phyloP scores from a whole-genome alignment of 23 red algal genomes.

The Gracilariopsis chorda region DNA sequence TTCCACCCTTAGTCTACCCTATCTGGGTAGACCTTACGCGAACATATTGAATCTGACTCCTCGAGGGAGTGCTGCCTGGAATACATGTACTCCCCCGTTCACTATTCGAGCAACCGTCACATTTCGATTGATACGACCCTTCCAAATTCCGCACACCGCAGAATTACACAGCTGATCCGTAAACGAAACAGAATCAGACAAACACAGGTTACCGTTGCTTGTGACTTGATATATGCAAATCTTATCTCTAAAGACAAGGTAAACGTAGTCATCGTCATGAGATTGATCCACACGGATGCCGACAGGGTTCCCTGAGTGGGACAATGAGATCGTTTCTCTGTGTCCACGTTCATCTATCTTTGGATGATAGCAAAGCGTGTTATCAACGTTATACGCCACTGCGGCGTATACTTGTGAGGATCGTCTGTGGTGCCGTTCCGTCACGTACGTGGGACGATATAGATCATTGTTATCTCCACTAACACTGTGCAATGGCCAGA shows the following conservation, averaged over 20 bases:
- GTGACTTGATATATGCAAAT: not conserved
- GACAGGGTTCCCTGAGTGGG: not conserved
- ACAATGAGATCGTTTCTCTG: not conserved
- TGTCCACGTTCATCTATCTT: not conserved
- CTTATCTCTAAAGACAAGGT: not conserved
- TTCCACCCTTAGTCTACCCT: too few species aligned
- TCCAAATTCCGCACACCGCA: not conserved
- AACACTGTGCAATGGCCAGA: not conserved
- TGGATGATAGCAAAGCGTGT: not conserved
- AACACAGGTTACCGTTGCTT: not conserved
- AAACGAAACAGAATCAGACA: not conserved
- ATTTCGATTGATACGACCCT: not conserved
- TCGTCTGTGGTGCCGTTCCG: not conserved
- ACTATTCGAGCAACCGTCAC: conserved; percentile 5
- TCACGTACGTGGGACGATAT: not conserved
- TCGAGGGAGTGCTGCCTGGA: not conserved
- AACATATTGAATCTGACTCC: conserved; percentile 9
- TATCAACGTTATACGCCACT: conserved; percentile 1
- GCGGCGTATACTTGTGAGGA: not conserved
- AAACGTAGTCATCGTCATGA: not conserved
- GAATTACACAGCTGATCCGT: not conserved
- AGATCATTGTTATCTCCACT: not conserved
- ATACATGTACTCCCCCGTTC: not conserved
- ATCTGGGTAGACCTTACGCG: too few species aligned
- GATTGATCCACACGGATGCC: not conserved